These are phyloP conservation scores for Wickerhamiella infanticola DNA, from an alignment of 1,139 yeast genomes.

Conservation along the genomic window DNA sequence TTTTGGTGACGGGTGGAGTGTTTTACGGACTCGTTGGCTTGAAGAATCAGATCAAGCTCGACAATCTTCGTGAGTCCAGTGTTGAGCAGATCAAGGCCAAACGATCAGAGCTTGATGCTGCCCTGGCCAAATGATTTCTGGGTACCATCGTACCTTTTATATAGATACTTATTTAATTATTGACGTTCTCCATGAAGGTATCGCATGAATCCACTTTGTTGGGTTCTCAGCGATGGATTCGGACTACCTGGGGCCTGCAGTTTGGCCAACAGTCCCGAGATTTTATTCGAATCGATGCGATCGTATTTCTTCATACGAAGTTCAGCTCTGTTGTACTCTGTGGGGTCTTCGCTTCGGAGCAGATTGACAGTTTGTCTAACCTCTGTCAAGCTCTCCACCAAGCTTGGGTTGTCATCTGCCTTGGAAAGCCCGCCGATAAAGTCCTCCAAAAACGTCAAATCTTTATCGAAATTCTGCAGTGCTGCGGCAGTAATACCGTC, in stretches of 20 bases:
- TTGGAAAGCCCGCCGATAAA: constrained; percentile 18
- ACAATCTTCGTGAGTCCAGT: constrained; percentile 4
- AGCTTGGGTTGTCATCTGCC: constrained; percentile 7
- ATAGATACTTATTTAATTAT: neutral
- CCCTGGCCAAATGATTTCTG: neutral
- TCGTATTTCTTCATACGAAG: constrained; percentile 45
- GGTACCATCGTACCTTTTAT: too few species aligned
- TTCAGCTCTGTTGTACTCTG: constrained; percentile 38
- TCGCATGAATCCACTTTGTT: constrained; percentile 13
- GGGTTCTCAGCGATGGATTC: constrained; percentile 7
- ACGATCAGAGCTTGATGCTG: neutral
- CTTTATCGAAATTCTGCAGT: constrained; percentile 44
- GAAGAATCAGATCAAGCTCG: constrained; percentile 8
- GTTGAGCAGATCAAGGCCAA: constrained; percentile 4
- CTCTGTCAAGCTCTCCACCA: constrained; percentile 32
- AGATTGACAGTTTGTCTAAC: constrained; percentile 49
- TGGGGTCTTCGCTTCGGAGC: constrained; percentile 32
- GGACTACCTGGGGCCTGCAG: constrained; percentile 11
- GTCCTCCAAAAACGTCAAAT: constrained; percentile 42
- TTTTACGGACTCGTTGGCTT: constrained; percentile 14
- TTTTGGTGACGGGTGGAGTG: constrained; percentile 11
- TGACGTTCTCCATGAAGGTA: constrained; percentile 11
- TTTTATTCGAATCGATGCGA: constrained; percentile 45
- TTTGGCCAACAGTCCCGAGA: constrained; percentile 35
- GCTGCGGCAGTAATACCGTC: constrained; percentile 29